phyloP scores from a whole-genome alignment of 768 basidiomycete genomes.

The Lactarius vividus region DNA sequence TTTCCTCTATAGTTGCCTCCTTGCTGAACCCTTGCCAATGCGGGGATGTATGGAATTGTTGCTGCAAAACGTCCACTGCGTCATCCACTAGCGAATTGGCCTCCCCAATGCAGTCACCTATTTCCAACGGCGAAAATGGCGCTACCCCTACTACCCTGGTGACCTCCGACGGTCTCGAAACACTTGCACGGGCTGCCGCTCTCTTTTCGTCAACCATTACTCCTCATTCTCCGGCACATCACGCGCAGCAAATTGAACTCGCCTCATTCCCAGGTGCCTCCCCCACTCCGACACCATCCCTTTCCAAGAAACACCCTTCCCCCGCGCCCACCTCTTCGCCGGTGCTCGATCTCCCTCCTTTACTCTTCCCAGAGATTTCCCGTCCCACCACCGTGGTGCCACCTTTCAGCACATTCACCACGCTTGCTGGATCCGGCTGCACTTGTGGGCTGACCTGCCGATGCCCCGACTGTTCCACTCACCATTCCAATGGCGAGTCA shows the following conservation, averaged over 20 bases:
- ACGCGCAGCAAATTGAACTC: neutral
- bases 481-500: slow-evolving; percentile 1
- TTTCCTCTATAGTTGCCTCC: slow-evolving; percentile 20
- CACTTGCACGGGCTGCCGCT: slow-evolving; percentile 26
- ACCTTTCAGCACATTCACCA: slow-evolving; percentile 28
- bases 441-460: slow-evolving; percentile 28
- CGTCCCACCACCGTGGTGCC: slow-evolving; percentile 21
- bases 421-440: slow-evolving; percentile 29
- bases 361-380: slow-evolving; percentile 21
- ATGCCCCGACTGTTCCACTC: slow-evolving; percentile 24
- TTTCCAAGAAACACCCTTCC: neutral
- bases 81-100: slow-evolving; percentile 6
- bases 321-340: slow-evolving; percentile 1
- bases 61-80: slow-evolving; percentile 10
- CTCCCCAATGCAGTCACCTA: neutral
- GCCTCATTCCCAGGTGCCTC: neutral
- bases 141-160: neutral
- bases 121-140: slow-evolving; percentile 15
- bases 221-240: neutral
- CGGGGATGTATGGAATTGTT: slow-evolving; percentile 23
- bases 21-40: slow-evolving; percentile 28
- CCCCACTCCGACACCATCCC: neutral
- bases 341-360: slow-evolving; percentile 26
- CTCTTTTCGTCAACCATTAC: slow-evolving; percentile 14
- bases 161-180: slow-evolving; percentile 18